Base-by-base conservation (phyloP, 2,329 filamentous ascomycete genomes). In the Escovopsis sp. region DNA sequence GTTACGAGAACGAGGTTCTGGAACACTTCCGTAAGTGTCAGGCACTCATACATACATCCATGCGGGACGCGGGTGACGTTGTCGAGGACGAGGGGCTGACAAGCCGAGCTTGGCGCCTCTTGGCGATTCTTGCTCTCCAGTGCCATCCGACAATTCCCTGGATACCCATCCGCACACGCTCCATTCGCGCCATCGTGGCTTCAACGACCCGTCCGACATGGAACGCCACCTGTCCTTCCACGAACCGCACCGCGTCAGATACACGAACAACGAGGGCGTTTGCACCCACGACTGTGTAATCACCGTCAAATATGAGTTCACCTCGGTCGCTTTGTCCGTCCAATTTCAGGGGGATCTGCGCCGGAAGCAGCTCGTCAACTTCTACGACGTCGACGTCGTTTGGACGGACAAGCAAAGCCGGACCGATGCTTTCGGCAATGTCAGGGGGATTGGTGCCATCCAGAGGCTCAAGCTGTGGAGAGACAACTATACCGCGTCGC, bases 381-480 rank as follows among this genome's bases (percentile, higher is more conserved):
- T 68, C 52, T 72, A 66, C 43, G 69, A 72, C 44, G 61, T 70
- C 29, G 68, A 72, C 45, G 68, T 72, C 9, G 58, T 68, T 31
- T 72, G 69, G 68, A 68, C 67, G 16, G 68, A 72, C 46, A 53
- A 59, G 4, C 66, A 72, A 45, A 58, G 64, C 37, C 61, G 68
- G 33, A 71, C 66, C 3, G 68, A 72, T 51, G 54, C 61, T 13
- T 70, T 70, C 45, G 69, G 68, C 37, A 70, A 64, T 29, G 61
- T 72, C 11, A 63, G 64, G 43, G 69, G 69, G 15, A 60, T 72
- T 41, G 68, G 66, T 1, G 65, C 68, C 2, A 69, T 71, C 35
- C 69, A 72, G 52, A 57, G 69, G 40, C 59, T 72, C 46, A 72
- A 72, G 54, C 55, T 72, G 24, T 72, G 69, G 69, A 60, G 61